Evolutionary conservation across 805 yeast genomes (phyloP).

Genomic region (Yarrowia sp.): DNA sequence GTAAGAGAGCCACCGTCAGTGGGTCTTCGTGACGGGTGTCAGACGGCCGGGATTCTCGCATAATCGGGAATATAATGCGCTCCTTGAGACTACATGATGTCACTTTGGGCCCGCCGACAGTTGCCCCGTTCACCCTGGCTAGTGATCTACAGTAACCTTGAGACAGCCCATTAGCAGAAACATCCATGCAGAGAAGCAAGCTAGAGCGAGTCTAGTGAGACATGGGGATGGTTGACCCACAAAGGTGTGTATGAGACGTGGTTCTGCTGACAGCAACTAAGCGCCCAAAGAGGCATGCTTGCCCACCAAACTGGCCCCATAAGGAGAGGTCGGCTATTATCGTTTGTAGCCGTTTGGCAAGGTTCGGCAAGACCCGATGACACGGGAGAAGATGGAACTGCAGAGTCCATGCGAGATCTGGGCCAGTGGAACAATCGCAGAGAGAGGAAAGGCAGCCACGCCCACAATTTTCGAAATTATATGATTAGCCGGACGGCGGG

Average conservation of each 20-base stretch:
- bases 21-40: too few relatives aligned
- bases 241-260: too few relatives aligned
- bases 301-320: neutral
- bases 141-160: neutral
- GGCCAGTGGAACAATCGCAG: neutral
- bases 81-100: too few relatives aligned
- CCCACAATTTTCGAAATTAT: neutral
- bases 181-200: conserved; percentile 25
- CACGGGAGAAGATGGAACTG: neutral
- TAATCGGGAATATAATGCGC: too few relatives aligned
- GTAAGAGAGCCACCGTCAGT: too few relatives aligned
- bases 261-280: neutral
- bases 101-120: neutral
- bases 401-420: conserved; percentile 12
- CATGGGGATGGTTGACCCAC: neutral
- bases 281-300: neutral
- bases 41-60: too few relatives aligned
- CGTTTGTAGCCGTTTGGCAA: neutral
- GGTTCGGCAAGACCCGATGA: neutral
- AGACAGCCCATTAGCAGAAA: neutral
- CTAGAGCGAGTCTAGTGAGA: conserved; percentile 5
- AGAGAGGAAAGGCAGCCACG: neutral
- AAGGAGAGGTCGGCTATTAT: too few relatives aligned
- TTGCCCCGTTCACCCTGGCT: neutral
- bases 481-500: too few relatives aligned